A percentile compares a stretch with the other conserved stretches of the same genome.
Evolutionary conservation across 805 yeast species (phyloP).

Genomic region (Candida alai): DNA sequence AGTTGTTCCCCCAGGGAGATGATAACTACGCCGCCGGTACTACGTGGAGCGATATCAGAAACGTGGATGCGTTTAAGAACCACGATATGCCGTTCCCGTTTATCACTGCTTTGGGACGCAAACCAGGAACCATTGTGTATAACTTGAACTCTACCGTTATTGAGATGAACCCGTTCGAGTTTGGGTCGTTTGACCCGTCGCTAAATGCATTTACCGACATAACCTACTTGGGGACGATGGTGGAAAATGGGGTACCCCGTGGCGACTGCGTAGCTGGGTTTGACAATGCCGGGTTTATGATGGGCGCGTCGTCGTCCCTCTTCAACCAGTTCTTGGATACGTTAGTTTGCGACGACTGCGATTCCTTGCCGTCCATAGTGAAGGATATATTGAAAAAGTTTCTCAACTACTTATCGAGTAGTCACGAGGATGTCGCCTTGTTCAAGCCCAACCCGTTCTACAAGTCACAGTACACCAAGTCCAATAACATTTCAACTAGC

Average conservation of each 20-base stretch:
- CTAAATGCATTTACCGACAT: conserved; percentile 36
- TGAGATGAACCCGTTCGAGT: conserved; percentile 40
- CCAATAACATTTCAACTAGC: conserved; percentile 15
- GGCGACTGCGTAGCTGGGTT: conserved; percentile 30
- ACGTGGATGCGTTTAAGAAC: conserved; percentile 22
- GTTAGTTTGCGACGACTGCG: conserved; percentile 32
- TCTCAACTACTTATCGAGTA: conserved; percentile 22
- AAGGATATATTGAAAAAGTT: conserved; percentile 24
- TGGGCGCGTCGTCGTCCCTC: conserved; percentile 39
- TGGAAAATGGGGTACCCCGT: conserved; percentile 26
- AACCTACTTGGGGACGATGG: conserved; percentile 33
- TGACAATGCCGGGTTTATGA: conserved; percentile 37
- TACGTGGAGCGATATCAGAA: conserved; percentile 33
- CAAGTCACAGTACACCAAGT: conserved; percentile 24
- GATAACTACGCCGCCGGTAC: conserved; percentile 23
- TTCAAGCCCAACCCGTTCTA: conserved; percentile 37
- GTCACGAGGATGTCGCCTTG: conserved; percentile 33
- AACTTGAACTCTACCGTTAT: conserved; percentile 35
- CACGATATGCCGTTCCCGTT: conserved; percentile 42
- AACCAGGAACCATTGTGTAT: conserved; percentile 27
- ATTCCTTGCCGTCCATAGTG: conserved; percentile 18
- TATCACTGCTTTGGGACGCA: conserved; percentile 32
- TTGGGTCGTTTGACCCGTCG: conserved; percentile 40
- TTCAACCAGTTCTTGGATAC: conserved; percentile 34
- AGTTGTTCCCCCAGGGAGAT: conserved; percentile 41